Evolutionary conservation across 2,329 filamentous ascomycete species (phyloP), one percentile per base, ranked within the genome.

Genomic region (Capronia coronata): DNA sequence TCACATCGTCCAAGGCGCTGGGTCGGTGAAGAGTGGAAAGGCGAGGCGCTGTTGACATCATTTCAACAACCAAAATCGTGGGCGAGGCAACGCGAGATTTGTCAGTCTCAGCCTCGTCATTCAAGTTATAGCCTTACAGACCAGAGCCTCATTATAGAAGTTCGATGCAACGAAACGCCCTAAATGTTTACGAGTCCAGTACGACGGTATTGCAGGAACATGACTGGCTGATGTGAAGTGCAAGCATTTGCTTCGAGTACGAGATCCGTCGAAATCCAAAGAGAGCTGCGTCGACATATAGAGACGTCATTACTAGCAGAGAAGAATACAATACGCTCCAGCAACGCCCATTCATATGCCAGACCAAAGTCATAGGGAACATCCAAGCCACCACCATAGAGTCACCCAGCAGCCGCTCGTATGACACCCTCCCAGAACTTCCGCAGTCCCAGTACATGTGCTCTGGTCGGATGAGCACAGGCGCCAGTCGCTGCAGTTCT

Each of bases 351-450:
- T 18, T 4, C n/a, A 32, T 23, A 35, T 14, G 11, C 10, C 8
- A 2, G 1, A 14, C 19, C 40, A 43, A 14, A 27, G 9, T 2
- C 9, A 23, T 30, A 43, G 23, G 13, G 13, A 32, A 14, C 7
- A 19, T 19, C 11, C 27, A 10, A 21, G 25, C n/a, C 25, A 7
- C n/a, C n/a, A 19, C 11, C 13, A 29, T 18, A 41, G 16, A 34
- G 27, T 54, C 48, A 59, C 25, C 48, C 51, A 32, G 49, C 51
- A 13, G 56, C 59, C 10, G 63, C 63, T 37, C 57, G 58, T 1
- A 74, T 72, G 27, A 84, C 69, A 18, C 73, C 71, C 66, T 86
- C 83, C 82, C 82, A 87, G 61, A 84, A 86, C 52, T 73, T 72
- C 60, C 75, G 76, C 49, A 87, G 63, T 18, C 76, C 73, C 74